Evolutionary conservation across 768 basidiomycete species (phyloP), one percentile per base, ranked within the genome.

Genomic region (Chalciporus chontae): DNA sequence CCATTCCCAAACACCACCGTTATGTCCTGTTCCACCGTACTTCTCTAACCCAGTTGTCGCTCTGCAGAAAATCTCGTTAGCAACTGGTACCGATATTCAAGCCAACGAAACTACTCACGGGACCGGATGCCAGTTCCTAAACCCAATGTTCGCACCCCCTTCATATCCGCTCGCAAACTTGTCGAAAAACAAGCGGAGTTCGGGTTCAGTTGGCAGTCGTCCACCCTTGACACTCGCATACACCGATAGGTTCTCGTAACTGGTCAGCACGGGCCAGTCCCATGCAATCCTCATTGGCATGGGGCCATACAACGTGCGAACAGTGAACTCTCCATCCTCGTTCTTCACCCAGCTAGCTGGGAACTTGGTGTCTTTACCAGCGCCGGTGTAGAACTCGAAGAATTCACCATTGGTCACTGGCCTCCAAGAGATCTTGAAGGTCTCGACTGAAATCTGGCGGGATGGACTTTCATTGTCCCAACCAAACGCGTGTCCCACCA

Each of bases 1-100:
- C 94, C 94, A 98, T 72, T 97, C 94, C 94, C 95, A 99, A 14
- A 96, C 87, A 5, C 96, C 96, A 7, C 96, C 96, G 57, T 99
- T 97, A 54, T 83, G 81, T 10, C 90, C 87, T 64, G 72, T 79
- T 3, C 82, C 80, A 18, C 67, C 75, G 50, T 63, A 60, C 44
- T 66, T 71, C 51, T 71, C 71, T 52, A 74, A 67, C 31, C 87
- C 89, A 2, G 81, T 80, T 38, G 89, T 90, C 18, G 87, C 81
- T 26, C 87, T 89, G 43, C 9, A 40, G 10, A 14, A n/a, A 14
- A 21, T 21, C 39, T 8, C 43, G 40, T 44, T 21, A 52, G 44
- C 50, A 53, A 23, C 7, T 18, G 10, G 19, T 37, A 50, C 27
- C 27, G 26, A 21, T 21, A 27, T 19, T 19, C 17, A 15, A 17